These are phyloP conservation scores for Carex scoparia DNA, from an alignment of 176 grass and related monocot species.

Conservation along the genomic window DNA sequence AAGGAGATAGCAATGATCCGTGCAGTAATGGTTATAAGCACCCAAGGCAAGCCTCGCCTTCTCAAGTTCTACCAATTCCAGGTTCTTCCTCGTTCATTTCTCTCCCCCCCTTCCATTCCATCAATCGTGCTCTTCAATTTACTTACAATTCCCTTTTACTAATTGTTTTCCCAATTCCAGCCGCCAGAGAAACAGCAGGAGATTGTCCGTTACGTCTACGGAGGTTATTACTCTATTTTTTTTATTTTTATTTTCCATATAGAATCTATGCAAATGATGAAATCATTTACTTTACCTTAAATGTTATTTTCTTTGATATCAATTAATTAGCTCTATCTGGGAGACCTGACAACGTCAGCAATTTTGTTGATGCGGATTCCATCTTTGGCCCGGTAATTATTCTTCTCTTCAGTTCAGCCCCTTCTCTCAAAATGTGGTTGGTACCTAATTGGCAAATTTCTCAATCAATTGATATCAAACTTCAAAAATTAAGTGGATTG, in stretches of 20 bases:
- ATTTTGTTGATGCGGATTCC: slow-evolving; percentile 54
- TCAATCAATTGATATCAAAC: background rate
- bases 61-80: slow-evolving; percentile 92
- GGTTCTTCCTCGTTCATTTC: slow-evolving; percentile 22
- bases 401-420: background rate
- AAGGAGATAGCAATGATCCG: slow-evolving; percentile 52
- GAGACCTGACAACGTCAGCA: slow-evolving; percentile 69
- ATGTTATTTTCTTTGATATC: slow-evolving; percentile 10
- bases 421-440: background rate
- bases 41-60: slow-evolving; percentile 78
- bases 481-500: background rate
- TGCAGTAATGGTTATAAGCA: slow-evolving; percentile 89
- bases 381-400: slow-evolving; percentile 72
- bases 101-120: background rate
- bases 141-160: background rate
- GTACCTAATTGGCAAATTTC: background rate
- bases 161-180: slow-evolving; percentile 27
- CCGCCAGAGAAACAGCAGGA: slow-evolving; percentile 90
- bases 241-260: background rate
- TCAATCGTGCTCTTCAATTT: background rate
- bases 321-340: slow-evolving; percentile 51
- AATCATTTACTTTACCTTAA: background rate
- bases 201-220: slow-evolving; percentile 59
- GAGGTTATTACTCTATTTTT: slow-evolving; percentile 34
- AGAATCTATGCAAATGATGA: background rate